Conservation (phyloP, 257 asterid genomes). For the Solanum microdontum region DNA sequence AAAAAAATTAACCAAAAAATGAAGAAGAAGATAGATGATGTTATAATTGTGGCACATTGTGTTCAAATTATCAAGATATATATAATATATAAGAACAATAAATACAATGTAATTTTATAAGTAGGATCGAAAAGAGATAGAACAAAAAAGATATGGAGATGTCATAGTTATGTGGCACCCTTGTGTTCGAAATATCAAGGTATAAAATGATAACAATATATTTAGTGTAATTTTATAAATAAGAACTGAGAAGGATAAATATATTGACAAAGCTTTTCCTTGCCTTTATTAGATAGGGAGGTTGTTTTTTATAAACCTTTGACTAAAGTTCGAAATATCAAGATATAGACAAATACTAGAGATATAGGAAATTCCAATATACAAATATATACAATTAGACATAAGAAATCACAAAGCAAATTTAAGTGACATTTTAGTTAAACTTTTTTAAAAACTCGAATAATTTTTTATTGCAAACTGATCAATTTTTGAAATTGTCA, state of each 20-base stretch:
- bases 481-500: not conserved
- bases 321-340: not conserved
- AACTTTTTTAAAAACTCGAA: not conserved
- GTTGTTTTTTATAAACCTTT: not conserved
- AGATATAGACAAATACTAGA: not conserved
- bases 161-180: not conserved
- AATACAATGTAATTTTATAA: not conserved
- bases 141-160: not conserved
- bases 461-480: not conserved
- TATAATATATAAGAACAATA: not conserved
- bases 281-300: not conserved
- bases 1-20: not conserved
- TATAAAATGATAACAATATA: not conserved
- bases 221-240: not conserved
- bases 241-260: not conserved
- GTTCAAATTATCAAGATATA: not conserved
- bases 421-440: not conserved
- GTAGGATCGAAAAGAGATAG: not conserved
- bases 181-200: not conserved
- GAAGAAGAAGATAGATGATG: not conserved
- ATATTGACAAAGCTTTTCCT: too few species aligned
- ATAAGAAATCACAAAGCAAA: not conserved
- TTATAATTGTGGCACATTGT: not conserved
- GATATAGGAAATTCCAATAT: not conserved
- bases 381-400: not conserved